Base-by-base conservation (phyloP, 2,329 filamentous ascomycete genomes). In the Aspergillus pseudoglaucus region DNA sequence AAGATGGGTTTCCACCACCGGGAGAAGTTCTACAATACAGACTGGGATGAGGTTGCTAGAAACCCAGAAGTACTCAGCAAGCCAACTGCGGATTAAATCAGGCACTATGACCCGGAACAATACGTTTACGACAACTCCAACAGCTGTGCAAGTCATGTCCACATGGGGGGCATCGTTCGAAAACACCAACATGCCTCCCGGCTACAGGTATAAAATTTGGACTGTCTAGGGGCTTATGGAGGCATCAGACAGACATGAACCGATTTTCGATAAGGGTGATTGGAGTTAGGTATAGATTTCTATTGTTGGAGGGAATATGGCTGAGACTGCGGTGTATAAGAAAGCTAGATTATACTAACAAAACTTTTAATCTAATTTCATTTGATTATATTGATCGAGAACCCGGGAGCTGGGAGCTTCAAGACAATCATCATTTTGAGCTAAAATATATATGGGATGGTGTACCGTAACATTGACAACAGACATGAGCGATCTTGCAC, bases 1-100 rank as follows among this genome's bases (percentile, higher is more conserved):
- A 75, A 76, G 48, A 67, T 75, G 32, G 69, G 71, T 38, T 74
- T 71, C 30, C 64, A 69, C 49, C 66, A 67, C 32, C 63, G 74
- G 53, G 67, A 71, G 55, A 37, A 45, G 3, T 37, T 45, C 12
- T 39, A 42, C 9, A 23, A 39, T 15, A 52, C 44, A 10, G 48
- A 53, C 35, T 49, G 47, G 50, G 43, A 53, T 15, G 48, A 20
- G 8, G 40, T 53, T 27, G 38, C 37, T n/a, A 48, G 46, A n/a
- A 40, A 49, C 5, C 44, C 51, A 4, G 15, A 46, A 3, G 43
- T 42, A 7, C 22, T 50, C 6, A 39, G 46, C 17, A 47, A 46
- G 12, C 25, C 37, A 6, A 45, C 47, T 25, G 42, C 48, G 1
- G 25, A 39, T n/a, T 54, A 48, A 46, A 27, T 53, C n/a, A 46